Evolutionary conservation across 805 yeast species (phyloP).

Genomic region (Komagataella pseudopastoris): DNA sequence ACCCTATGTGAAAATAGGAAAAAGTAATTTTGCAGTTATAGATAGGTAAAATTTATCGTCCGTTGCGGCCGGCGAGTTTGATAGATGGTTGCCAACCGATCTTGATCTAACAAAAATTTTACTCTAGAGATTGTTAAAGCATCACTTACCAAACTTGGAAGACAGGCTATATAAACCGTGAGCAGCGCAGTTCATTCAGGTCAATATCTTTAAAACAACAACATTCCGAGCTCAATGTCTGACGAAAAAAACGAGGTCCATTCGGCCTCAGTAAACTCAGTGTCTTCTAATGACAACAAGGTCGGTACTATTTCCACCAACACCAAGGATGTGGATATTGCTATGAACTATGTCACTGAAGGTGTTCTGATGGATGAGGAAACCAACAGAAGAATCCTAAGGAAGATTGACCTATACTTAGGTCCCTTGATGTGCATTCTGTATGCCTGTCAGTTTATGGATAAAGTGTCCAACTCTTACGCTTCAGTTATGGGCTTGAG

Average conservation of each 20-base stretch:
- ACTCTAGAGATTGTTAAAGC: too few species aligned
- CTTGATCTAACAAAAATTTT: too few species aligned
- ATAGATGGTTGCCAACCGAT: too few species aligned
- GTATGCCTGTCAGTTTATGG: conserved; percentile 35
- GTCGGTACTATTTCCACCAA: conserved; percentile 1
- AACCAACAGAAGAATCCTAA: conserved; percentile 6
- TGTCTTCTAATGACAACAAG: background rate
- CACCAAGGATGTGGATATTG: conserved; percentile 28
- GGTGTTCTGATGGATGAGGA: conserved; percentile 12
- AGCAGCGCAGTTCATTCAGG: background rate
- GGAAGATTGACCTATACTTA: conserved; percentile 35
- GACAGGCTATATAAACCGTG: background rate
- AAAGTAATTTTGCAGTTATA: too few species aligned
- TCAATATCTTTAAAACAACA: background rate
- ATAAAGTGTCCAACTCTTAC: conserved; percentile 22
- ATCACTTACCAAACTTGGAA: too few species aligned
- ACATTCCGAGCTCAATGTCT: background rate
- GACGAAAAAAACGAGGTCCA: background rate
- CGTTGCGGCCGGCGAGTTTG: too few species aligned
- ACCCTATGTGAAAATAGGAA: too few species aligned
- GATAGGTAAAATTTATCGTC: too few species aligned
- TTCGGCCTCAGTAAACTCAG: background rate
- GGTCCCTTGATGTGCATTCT: conserved; percentile 32
- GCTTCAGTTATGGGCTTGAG: conserved; percentile 23
- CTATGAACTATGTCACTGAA: conserved; percentile 26